phyloP scores from a whole-genome alignment of 1,284 basidiomycete genomes.

The Macrocystidia cucumis region DNA sequence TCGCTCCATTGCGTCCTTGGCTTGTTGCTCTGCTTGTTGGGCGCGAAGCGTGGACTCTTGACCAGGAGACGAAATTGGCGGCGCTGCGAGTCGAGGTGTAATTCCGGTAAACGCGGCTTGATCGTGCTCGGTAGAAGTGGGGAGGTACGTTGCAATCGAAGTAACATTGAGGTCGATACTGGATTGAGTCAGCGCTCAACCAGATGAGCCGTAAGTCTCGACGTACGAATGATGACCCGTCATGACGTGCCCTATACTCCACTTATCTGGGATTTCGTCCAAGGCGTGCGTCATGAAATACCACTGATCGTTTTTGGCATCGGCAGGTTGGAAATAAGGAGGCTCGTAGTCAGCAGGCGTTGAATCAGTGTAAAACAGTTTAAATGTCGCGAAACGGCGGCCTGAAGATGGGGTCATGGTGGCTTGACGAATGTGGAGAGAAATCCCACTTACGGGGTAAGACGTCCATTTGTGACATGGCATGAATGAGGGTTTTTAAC shows the following conservation, averaged over 20 bases:
- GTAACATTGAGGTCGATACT: constrained; percentile 64
- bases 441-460: constrained; percentile 50
- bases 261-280: constrained; percentile 63
- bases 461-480: constrained; percentile 69
- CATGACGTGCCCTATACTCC: constrained; percentile 54
- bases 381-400: constrained; percentile 77
- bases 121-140: constrained; percentile 51
- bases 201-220: not conserved
- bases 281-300: constrained; percentile 68
- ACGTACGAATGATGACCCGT: constrained; percentile 67
- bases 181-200: constrained; percentile 8
- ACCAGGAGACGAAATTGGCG: constrained; percentile 38
- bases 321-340: constrained; percentile 62
- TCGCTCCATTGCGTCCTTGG: constrained; percentile 33
- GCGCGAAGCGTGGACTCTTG: constrained; percentile 45
- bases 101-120: constrained; percentile 50
- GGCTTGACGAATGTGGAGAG: not conserved
- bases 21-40: constrained; percentile 49
- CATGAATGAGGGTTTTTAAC: constrained; percentile 66
- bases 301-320: constrained; percentile 62
- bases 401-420: constrained; percentile 30
- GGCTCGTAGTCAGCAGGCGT: constrained; percentile 76
- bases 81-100: constrained; percentile 18
- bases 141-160: constrained; percentile 67
- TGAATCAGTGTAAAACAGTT: constrained; percentile 69